A percentile compares a stretch with the other conserved stretches of the same genome.
phyloP scores from a whole-genome alignment of 805 yeast species.

The Clavispora asparagi region DNA sequence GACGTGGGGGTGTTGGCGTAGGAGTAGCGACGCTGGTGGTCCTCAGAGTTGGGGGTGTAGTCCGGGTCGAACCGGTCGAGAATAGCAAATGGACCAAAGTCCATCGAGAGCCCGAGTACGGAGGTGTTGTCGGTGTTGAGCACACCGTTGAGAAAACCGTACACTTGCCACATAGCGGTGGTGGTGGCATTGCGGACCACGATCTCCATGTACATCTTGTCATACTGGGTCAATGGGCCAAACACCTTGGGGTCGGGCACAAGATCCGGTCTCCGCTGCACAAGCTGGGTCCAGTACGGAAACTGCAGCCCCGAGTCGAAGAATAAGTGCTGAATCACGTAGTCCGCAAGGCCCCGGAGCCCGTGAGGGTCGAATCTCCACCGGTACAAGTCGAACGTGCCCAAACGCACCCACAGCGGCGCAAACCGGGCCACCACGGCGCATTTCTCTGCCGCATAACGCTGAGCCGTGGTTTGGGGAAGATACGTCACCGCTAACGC shows the following conservation, averaged over 20 bases:
- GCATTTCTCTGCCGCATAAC: slow-evolving; percentile 70
- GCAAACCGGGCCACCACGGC: slow-evolving; percentile 85
- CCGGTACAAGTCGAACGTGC: slow-evolving; percentile 80
- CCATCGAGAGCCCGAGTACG: slow-evolving; percentile 80
- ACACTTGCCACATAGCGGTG: slow-evolving; percentile 83
- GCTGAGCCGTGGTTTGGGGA: slow-evolving; percentile 72
- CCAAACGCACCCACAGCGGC: slow-evolving; percentile 80
- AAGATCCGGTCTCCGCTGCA: slow-evolving; percentile 7
- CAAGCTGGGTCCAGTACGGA: neutral
- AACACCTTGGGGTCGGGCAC: slow-evolving; percentile 13
- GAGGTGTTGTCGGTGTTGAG: slow-evolving; percentile 93
- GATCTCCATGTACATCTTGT: slow-evolving; percentile 64
- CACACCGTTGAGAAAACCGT: slow-evolving; percentile 93
- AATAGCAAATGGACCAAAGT: slow-evolving; percentile 92
- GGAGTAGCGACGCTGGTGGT: slow-evolving; percentile 62
- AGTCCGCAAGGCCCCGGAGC: slow-evolving; percentile 60
- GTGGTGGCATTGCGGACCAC: slow-evolving; percentile 69
- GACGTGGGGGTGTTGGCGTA: slow-evolving; percentile 81
- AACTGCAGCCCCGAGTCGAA: slow-evolving; percentile 12
- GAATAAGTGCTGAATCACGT: slow-evolving; percentile 63
- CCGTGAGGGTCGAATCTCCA: slow-evolving; percentile 67
- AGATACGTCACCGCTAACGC: slow-evolving; percentile 69
- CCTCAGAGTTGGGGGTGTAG: slow-evolving; percentile 90
- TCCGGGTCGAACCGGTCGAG: slow-evolving; percentile 79
- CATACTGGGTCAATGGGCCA: slow-evolving; percentile 53